phyloP scores from a whole-genome alignment of 768 basidiomycete species.

The Panaeolus cyanescens region DNA sequence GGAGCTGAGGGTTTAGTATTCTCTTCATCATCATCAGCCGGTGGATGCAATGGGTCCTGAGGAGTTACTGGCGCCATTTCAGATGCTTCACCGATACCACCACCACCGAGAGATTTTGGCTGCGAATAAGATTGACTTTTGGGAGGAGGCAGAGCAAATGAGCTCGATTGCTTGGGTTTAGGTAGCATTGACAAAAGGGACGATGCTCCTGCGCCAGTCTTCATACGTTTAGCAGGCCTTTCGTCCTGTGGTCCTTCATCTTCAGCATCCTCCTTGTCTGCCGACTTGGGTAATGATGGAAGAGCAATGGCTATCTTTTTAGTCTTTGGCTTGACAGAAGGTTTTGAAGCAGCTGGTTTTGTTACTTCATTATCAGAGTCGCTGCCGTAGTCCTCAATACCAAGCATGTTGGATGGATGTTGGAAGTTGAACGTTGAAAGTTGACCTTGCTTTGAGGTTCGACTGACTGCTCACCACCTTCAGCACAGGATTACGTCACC shows the following conservation, averaged over 20 bases:
- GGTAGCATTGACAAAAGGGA: conserved; percentile 75
- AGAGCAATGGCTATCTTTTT: conserved; percentile 67
- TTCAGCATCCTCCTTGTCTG: conserved; percentile 36
- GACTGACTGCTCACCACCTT: not conserved
- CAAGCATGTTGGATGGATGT: conserved; percentile 51
- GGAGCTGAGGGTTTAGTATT: conserved; percentile 8
- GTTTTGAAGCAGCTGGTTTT: conserved; percentile 23
- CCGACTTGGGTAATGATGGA: conserved; percentile 40
- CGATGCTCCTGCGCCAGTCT: conserved; percentile 61
- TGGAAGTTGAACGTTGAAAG: not conserved
- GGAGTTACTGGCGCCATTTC: conserved; percentile 24
- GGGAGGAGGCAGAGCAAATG: conserved; percentile 27
- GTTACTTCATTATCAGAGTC: conserved; percentile 50
- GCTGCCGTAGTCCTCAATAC: conserved; percentile 78
- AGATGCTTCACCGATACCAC: conserved; percentile 24
- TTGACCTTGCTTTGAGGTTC: not conserved
- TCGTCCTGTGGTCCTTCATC: conserved; percentile 28
- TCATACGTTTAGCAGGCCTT: conserved; percentile 61
- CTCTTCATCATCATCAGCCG: conserved; percentile 9
- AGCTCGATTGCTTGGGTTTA: conserved; percentile 59
- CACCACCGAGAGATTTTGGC: conserved; percentile 61
- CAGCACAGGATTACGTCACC: not conserved
- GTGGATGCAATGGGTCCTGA: conserved; percentile 11
- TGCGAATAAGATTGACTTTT: conserved; percentile 30
- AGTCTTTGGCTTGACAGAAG: conserved; percentile 29